Conservation (phyloP, 768 basidiomycete species). For the Crepidotus variabilis region DNA sequence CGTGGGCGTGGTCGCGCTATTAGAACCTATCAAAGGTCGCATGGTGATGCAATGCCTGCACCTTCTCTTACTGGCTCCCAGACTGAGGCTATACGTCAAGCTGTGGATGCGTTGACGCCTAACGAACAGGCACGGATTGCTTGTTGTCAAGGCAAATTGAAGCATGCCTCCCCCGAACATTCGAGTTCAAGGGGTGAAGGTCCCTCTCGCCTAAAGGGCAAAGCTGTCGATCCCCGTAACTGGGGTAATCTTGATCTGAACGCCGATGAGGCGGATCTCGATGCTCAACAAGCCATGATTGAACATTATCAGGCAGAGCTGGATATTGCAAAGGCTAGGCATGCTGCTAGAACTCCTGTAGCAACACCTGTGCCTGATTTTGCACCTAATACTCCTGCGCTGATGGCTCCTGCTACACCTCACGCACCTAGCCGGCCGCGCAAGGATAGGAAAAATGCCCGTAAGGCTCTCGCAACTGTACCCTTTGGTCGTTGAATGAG, state of each 20-base stretch:
- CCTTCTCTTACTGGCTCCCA: background rate
- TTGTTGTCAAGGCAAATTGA: background rate
- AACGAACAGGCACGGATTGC: background rate
- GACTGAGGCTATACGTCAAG: background rate
- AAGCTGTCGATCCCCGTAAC: slow-evolving; percentile 7
- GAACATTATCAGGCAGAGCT: background rate
- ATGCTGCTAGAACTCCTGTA: background rate
- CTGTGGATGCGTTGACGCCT: background rate
- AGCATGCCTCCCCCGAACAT: background rate
- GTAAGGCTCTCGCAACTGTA: too few species aligned
- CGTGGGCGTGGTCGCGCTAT: background rate
- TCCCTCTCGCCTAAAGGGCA: background rate
- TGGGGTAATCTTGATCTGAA: slow-evolving; percentile 1
- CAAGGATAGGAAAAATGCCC: too few species aligned
- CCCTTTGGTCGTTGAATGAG: too few species aligned
- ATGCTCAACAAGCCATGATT: background rate
- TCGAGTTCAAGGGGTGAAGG: background rate
- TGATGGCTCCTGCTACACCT: too few species aligned
- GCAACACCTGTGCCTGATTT: background rate
- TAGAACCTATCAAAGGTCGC: background rate
- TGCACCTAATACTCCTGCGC: background rate
- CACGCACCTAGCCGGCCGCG: too few species aligned
- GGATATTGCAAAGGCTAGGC: background rate
- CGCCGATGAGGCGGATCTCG: background rate
- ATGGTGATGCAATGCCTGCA: background rate